Evolutionary conservation across 345 rosid genomes (phyloP), one percentile per base, ranked within the genome.

Genomic region (Triadica sebifera): DNA sequence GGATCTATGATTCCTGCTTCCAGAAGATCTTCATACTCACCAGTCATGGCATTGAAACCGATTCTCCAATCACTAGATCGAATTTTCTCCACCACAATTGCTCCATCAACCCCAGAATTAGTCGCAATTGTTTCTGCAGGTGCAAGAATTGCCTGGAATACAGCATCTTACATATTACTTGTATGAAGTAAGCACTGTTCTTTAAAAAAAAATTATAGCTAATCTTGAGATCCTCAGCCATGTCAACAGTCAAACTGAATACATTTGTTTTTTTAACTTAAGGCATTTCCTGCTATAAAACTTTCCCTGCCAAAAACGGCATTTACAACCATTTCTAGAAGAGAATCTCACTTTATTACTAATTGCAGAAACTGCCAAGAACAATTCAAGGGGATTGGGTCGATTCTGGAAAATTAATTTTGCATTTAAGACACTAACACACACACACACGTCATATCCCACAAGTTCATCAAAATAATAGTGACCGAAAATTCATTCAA

Each of bases 21-120:
- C 17, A 94, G 69, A 73, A 94, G 98, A 86, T 94, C 96, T 79
- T 86, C 96, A 37, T 84, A 90, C 64, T 59, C 81, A 46, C 86
- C 89, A 8, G 86, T 85, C 97, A 91, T 87, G 41, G 96, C 97
- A 70, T 93, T 89, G 83, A 87, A 91, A 65, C 98, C 98, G 13
- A 65, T 81, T 86, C 82, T 76, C 97, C 96, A 93, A 34, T 82
- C 89, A 1, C 74, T 75, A 39, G 60, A 61, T 81, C 74, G 82
- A 20, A 87, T 90, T 79, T 90, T 90, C 83, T 90, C 97, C 77
- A 87, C 96, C 45, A 90, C 92, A 71, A 82, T 80, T 19, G 76
- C 85, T 70, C 97, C 97, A 69, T 89, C 96, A n/a, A 85, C 85
- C 65, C 97, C 96, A 0, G 93, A 90, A 78, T 92, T 94, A 41